Percentiles rank a stretch among this genome's conserved stretches.
phyloP scores from a whole-genome alignment of 805 yeast genomes.

The Maudiozyma saulgeensis region DNA sequence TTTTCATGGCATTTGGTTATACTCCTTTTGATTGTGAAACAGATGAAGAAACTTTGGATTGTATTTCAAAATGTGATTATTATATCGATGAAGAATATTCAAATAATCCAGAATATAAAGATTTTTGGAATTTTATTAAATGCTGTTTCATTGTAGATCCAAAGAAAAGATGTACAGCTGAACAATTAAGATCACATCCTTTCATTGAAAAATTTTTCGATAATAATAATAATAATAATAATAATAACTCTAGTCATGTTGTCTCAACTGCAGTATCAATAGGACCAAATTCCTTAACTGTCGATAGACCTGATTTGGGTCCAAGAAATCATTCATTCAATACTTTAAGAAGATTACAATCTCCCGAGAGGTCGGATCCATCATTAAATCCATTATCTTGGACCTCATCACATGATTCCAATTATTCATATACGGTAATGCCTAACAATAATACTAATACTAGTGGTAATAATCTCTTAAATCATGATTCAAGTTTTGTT shows the following conservation, averaged over 20 bases:
- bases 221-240: background rate
- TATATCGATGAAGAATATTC: slow-evolving; percentile 52
- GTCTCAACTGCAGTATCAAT: background rate
- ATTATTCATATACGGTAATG: background rate
- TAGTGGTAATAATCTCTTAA: background rate
- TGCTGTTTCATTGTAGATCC: slow-evolving; percentile 44
- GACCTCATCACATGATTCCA: background rate
- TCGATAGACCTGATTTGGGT: background rate
- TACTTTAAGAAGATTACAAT: slow-evolving; percentile 5
- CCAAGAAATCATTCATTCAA: slow-evolving; percentile 15
- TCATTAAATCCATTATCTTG: too few relatives aligned
- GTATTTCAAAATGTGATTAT: slow-evolving; percentile 50
- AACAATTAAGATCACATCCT: slow-evolving; percentile 38
- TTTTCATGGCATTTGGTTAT: slow-evolving; percentile 63
- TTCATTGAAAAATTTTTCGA: slow-evolving; percentile 21
- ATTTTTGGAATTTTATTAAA: slow-evolving; percentile 51
- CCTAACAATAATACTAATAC: too few relatives aligned
- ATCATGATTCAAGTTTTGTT: background rate
- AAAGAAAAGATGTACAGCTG: slow-evolving; percentile 37
- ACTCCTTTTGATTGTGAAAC: slow-evolving; percentile 72
- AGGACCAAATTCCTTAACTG: background rate
- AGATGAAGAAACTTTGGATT: slow-evolving; percentile 55
- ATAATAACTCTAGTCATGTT: background rate
- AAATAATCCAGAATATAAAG: slow-evolving; percentile 36
- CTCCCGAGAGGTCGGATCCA: background rate